These are phyloP conservation scores for Coniochaeta sp. DNA, from an alignment of 2,329 filamentous ascomycete species.

Conservation along the genomic window DNA sequence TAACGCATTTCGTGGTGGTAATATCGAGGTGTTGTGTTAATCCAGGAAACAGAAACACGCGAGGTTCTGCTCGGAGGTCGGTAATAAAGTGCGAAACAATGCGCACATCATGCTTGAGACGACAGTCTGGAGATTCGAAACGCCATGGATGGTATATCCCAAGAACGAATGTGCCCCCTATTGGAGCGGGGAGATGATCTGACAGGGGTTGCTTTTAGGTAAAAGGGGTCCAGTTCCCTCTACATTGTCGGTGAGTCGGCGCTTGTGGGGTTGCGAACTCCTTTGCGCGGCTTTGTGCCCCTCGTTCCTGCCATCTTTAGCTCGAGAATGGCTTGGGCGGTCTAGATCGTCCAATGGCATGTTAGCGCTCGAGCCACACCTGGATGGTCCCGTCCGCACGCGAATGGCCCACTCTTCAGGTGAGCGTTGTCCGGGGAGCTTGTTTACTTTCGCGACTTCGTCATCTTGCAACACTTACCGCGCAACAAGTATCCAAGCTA, in stretches of 20 bases:
- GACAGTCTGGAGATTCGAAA: neutral
- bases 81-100: neutral
- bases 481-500: neutral
- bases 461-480: neutral
- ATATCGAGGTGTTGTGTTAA: neutral
- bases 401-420: too few relatives aligned
- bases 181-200: constrained; percentile 1
- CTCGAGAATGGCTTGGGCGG: too few relatives aligned
- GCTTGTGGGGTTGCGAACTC: neutral
- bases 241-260: neutral
- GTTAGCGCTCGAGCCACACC: neutral
- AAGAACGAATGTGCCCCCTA: too few relatives aligned
- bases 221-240: neutral
- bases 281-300: too few relatives aligned
- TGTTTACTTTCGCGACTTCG: constrained; percentile 4
- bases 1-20: neutral
- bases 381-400: neutral
- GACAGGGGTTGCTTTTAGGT: neutral
- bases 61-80: neutral
- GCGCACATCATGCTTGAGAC: neutral
- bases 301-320: constrained; percentile 1
- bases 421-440: constrained; percentile 9
- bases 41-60: neutral
- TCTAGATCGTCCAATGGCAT: too few relatives aligned
- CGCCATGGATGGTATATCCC: neutral